Conservation (phyloP, 805 yeast species). For the Starmerella cellae region DNA sequence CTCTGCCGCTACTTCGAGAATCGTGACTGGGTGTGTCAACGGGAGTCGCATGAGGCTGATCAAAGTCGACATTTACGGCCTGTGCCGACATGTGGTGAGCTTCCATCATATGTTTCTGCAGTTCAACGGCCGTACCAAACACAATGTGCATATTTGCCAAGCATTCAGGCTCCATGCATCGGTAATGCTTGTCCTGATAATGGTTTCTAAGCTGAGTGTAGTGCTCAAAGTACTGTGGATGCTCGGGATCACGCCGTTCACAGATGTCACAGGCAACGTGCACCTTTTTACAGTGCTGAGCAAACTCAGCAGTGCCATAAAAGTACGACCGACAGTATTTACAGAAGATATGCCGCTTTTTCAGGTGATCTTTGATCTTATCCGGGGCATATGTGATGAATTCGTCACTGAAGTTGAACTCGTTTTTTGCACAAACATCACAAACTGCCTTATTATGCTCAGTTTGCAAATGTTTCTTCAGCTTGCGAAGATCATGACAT, state of each 20-base stretch:
- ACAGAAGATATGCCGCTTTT: slow-evolving; percentile 60
- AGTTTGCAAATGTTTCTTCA: slow-evolving; percentile 51
- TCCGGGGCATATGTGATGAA: slow-evolving; percentile 46
- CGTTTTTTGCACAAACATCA: slow-evolving; percentile 61
- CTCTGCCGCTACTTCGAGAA: background rate
- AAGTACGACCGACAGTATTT: slow-evolving; percentile 62
- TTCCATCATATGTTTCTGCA: slow-evolving; percentile 74
- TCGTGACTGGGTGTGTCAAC: background rate
- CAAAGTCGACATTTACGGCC: slow-evolving; percentile 3
- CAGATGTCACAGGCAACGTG: slow-evolving; percentile 90
- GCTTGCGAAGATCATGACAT: slow-evolving; percentile 35
- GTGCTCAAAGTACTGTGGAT: slow-evolving; percentile 64
- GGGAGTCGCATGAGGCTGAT: background rate
- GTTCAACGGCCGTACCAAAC: slow-evolving; percentile 70
- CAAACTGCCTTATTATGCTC: slow-evolving; percentile 55
- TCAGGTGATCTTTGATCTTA: slow-evolving; percentile 56
- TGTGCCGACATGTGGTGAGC: slow-evolving; percentile 49
- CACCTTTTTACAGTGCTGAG: slow-evolving; percentile 61
- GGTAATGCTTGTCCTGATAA: slow-evolving; percentile 58
- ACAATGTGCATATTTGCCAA: slow-evolving; percentile 85
- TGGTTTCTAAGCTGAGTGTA: slow-evolving; percentile 66
- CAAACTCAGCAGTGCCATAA: slow-evolving; percentile 79
- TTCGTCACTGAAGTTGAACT: slow-evolving; percentile 66
- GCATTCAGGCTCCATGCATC: slow-evolving; percentile 65
- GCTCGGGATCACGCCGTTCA: slow-evolving; percentile 41